Evolutionary conservation across 192 early-diverging fungal genomes (phyloP).

Genomic region (Podila epicladia): DNA sequence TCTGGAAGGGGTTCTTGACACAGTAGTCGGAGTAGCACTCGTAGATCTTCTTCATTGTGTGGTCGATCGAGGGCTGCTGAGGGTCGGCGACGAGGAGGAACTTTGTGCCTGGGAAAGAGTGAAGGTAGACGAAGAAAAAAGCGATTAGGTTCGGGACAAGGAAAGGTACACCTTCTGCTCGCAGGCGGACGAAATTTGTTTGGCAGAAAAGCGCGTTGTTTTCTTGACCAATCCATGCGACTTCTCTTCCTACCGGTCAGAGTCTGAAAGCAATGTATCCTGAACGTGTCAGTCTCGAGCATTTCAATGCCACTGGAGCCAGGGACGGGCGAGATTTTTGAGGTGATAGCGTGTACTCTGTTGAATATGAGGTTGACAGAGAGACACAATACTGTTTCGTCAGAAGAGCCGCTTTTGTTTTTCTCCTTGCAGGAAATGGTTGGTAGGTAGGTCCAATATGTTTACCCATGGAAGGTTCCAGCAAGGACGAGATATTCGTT

Average conservation of each 20-base stretch:
- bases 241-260: slow-evolving; percentile 73
- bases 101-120: slow-evolving; percentile 79
- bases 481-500: slow-evolving; percentile 99
- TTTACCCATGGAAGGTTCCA: slow-evolving; percentile 95
- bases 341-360: slow-evolving; percentile 95
- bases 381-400: not conserved
- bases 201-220: not conserved
- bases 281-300: slow-evolving; percentile 91
- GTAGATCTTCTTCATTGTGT: slow-evolving; percentile 74
- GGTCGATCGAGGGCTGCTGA: slow-evolving; percentile 74
- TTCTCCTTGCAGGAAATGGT: not conserved
- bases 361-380: not conserved
- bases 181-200: not conserved
- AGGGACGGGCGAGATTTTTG: slow-evolving; percentile 87
- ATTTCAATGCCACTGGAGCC: slow-evolving; percentile 89
- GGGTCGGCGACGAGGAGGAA: slow-evolving; percentile 93
- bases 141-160: too few species aligned
- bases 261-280: slow-evolving; percentile 93
- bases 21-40: slow-evolving; percentile 95
- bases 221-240: not conserved
- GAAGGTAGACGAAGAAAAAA: too few species aligned
- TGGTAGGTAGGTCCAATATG: not conserved
- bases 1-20: slow-evolving; percentile 99
- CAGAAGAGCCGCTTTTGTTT: too few species aligned
- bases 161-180: too few species aligned